Conservation (phyloP, 2,329 filamentous ascomycete genomes). For the Ascochyta fabae region DNA sequence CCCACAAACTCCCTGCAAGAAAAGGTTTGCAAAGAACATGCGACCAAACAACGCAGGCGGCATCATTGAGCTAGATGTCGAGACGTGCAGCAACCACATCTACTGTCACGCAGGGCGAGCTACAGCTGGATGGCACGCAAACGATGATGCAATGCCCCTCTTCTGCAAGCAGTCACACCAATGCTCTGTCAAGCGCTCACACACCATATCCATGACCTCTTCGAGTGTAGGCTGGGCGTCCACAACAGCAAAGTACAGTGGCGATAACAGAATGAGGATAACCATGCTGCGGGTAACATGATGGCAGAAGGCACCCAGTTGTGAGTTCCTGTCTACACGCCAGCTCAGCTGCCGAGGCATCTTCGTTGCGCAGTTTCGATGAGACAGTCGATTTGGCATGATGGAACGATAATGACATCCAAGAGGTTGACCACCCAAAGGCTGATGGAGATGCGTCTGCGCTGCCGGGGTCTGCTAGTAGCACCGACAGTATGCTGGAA, state of each 20-base stretch:
- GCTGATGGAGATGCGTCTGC: neutral
- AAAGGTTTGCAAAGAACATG: neutral
- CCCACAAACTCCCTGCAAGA: neutral
- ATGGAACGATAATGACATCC: neutral
- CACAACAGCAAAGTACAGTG: neutral
- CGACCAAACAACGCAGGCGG: neutral
- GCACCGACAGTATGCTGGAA: neutral
- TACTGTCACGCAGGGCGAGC: neutral
- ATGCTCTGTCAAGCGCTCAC: neutral
- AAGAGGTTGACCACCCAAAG: neutral
- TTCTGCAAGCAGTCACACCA: neutral
- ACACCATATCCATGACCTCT: neutral
- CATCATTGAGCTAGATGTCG: neutral
- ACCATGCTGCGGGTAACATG: neutral
- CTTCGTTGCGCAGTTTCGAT: neutral
- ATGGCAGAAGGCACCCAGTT: neutral
- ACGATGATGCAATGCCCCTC: neutral
- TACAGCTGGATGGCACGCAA: neutral
- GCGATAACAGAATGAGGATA: neutral
- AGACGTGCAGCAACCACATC: neutral
- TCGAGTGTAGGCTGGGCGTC: neutral
- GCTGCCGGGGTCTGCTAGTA: neutral
- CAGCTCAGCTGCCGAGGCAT: neutral
- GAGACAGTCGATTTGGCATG: neutral
- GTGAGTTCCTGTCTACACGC: neutral